phyloP scores from a whole-genome alignment of 2,329 filamentous ascomycete genomes.

The Monilinia fructigena region DNA sequence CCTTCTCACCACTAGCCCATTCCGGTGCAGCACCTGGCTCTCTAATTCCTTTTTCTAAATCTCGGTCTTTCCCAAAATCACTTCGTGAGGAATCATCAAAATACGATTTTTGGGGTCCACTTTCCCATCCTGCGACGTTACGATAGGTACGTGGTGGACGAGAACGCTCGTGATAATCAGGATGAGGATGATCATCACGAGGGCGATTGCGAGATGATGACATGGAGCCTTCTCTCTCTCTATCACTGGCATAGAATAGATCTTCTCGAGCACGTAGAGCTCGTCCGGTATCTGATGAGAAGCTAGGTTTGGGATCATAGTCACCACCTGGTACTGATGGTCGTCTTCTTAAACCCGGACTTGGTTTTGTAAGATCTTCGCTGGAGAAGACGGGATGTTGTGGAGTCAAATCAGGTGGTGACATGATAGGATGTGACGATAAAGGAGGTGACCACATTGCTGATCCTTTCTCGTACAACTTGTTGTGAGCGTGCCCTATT shows the following conservation, averaged over 20 bases:
- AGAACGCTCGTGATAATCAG: conserved; percentile 33
- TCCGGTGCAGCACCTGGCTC: neutral
- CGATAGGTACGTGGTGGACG: conserved; percentile 35
- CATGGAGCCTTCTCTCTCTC: conserved; percentile 17
- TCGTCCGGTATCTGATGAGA: conserved; percentile 10
- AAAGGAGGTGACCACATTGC: conserved; percentile 18
- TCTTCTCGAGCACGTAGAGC: conserved; percentile 18
- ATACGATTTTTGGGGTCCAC: conserved; percentile 28
- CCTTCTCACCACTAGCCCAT: conserved; percentile 16
- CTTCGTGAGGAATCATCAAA: conserved; percentile 31
- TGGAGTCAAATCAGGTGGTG: neutral
- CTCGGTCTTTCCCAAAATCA: conserved; percentile 24
- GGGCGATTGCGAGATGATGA: conserved; percentile 1
- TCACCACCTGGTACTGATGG: conserved; percentile 15
- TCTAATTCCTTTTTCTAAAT: conserved; percentile 27
- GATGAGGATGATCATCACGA: conserved; percentile 27
- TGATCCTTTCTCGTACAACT: conserved; percentile 9
- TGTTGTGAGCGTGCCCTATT: neutral
- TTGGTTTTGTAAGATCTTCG: conserved; percentile 18
- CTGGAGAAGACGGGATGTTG: conserved; percentile 16
- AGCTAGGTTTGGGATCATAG: conserved; percentile 16
- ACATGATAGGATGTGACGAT: conserved; percentile 20
- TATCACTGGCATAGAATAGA: neutral
- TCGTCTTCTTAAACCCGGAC: conserved; percentile 14
- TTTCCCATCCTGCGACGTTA: conserved; percentile 28